These are phyloP conservation scores for Trifolium repens DNA, from an alignment of 306 rosid genomes.

Conservation along the genomic window DNA sequence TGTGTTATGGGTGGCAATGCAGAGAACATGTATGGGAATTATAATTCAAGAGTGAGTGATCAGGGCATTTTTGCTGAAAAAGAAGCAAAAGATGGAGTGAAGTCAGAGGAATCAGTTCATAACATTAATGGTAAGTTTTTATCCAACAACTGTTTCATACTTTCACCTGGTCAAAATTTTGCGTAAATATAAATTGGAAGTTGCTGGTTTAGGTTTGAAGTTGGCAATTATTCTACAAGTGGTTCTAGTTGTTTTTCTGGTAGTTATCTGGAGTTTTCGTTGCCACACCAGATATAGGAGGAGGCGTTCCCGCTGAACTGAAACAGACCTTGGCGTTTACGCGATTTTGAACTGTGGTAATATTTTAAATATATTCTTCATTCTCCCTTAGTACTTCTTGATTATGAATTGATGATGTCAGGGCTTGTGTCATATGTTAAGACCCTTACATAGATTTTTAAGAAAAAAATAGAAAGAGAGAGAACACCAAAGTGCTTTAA, in stretches of 20 bases:
- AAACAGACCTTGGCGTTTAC: constrained; percentile 30
- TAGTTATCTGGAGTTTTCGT: constrained; percentile 48
- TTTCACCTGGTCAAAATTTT: constrained; percentile 17
- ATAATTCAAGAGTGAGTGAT: constrained; percentile 41
- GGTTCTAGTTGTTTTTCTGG: constrained; percentile 47
- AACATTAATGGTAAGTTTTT: constrained; percentile 59
- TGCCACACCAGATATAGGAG: constrained; percentile 54
- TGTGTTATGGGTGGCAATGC: constrained; percentile 85
- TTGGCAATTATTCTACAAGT: constrained; percentile 61
- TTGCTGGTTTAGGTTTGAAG: constrained; percentile 66
- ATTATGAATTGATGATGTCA: constrained; percentile 9
- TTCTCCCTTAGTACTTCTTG: constrained; percentile 3
- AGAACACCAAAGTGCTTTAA: neutral
- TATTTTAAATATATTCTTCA: constrained; percentile 26
- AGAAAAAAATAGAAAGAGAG: neutral
- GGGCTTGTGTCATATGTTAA: constrained; percentile 5
- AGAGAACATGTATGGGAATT: constrained; percentile 47
- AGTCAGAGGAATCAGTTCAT: constrained; percentile 60
- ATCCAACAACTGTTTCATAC: neutral
- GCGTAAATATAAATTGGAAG: constrained; percentile 24
- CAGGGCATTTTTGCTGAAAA: constrained; percentile 26
- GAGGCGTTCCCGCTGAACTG: constrained; percentile 51
- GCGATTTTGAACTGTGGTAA: constrained; percentile 35
- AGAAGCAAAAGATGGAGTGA: constrained; percentile 48
- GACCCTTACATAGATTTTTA: constrained; percentile 20